A percentile compares a stretch with the other conserved stretches of the same genome.
Conservation (phyloP, 352 stramenopile genomes). For the Phytophthora multivora region DNA sequence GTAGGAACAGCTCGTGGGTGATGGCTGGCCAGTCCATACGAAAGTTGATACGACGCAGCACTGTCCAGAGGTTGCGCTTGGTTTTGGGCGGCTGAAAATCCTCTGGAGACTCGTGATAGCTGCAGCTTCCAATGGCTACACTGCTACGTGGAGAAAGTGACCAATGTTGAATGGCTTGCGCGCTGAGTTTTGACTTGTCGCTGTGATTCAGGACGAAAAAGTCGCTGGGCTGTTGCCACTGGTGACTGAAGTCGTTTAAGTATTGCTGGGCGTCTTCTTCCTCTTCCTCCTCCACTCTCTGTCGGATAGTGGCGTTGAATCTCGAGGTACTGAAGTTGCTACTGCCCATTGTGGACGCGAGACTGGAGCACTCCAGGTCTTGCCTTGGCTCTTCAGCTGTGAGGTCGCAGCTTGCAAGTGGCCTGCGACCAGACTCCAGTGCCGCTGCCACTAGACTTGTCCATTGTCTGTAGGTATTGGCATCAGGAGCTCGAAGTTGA, state of each 20-base stretch:
- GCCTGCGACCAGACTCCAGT: constrained; percentile 33
- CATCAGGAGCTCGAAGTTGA: constrained; percentile 32
- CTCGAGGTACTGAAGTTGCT: constrained; percentile 21
- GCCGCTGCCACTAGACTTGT: constrained; percentile 23
- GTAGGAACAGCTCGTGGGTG: constrained; percentile 19
- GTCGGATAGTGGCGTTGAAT: constrained; percentile 13
- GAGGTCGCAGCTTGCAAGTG: constrained; percentile 20
- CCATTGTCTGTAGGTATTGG: constrained; percentile 30
- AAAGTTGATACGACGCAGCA: not conserved
- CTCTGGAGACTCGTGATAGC: not conserved
- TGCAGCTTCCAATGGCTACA: constrained; percentile 33
- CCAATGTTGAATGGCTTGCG: constrained; percentile 7
- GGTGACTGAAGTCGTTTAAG: not conserved
- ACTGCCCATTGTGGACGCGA: constrained; percentile 35
- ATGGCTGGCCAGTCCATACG: constrained; percentile 11
- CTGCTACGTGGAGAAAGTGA: constrained; percentile 8
- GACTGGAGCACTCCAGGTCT: constrained; percentile 29
- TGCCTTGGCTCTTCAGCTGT: not conserved
- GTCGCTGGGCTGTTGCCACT: constrained; percentile 5
- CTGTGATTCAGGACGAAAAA: constrained; percentile 24
- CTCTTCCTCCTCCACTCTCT: constrained; percentile 13
- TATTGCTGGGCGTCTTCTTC: constrained; percentile 1
- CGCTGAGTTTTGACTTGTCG: constrained; percentile 4
- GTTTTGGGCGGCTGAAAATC: not conserved
- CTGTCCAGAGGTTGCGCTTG: not conserved